A percentile compares a stretch with the other conserved stretches of the same genome.
phyloP scores from a whole-genome alignment of 202 grass and related monocot species.

The Musa balbisiana region DNA sequence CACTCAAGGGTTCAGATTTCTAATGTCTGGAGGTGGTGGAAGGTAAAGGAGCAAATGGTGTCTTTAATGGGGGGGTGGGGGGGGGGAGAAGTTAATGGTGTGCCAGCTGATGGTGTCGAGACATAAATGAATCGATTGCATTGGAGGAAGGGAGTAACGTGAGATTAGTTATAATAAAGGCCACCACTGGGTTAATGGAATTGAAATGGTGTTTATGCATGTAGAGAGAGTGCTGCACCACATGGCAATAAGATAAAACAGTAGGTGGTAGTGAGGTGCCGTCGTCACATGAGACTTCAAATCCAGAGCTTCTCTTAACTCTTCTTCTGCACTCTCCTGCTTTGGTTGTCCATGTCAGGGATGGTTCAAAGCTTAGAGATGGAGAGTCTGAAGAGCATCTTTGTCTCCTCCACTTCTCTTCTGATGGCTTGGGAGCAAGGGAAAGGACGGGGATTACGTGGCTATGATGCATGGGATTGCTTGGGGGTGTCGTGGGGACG shows the following conservation, averaged over 20 bases:
- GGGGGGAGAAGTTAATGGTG: conserved; percentile 3
- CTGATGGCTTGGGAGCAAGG: too few species aligned
- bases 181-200: background rate
- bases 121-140: conserved; percentile 28
- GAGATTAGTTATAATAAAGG: conserved; percentile 3
- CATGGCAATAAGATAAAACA: background rate
- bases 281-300: background rate
- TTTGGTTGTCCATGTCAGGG: too few species aligned
- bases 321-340: too few species aligned
- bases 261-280: background rate
- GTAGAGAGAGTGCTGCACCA: background rate
- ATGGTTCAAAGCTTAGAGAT: too few species aligned
- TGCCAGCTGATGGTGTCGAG: conserved; percentile 16
- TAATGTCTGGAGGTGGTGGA: background rate
- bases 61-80: conserved; percentile 19
- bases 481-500: too few species aligned
- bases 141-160: conserved; percentile 12
- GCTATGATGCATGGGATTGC: too few species aligned
- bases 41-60: background rate
- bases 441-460: too few species aligned
- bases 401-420: too few species aligned
- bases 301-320: background rate
- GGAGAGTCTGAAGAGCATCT: too few species aligned
- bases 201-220: background rate
- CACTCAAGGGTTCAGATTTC: too few species aligned